These are phyloP conservation scores for Leccinum obscurum DNA, from an alignment of 768 basidiomycete genomes.

Conservation along the genomic window DNA sequence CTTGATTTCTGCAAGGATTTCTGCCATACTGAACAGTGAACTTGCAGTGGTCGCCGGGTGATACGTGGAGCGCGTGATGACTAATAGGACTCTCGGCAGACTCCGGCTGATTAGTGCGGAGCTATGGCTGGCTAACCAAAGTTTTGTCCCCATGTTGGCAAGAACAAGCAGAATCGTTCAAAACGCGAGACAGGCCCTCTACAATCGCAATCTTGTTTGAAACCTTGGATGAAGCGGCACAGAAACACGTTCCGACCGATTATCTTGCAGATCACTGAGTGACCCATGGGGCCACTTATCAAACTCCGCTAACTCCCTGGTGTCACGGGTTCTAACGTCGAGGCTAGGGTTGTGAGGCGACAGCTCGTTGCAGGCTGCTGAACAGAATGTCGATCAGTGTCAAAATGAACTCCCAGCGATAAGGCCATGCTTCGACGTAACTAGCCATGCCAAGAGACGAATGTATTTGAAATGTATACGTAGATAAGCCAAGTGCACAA, in stretches of 20 bases:
- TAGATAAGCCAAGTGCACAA: not conserved
- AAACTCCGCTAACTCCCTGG: too few relatives aligned
- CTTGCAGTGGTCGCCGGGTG: not conserved
- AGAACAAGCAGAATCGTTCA: too few relatives aligned
- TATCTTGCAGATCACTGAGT: not conserved
- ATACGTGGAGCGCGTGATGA: not conserved
- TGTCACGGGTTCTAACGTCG: too few relatives aligned
- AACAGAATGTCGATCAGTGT: not conserved
- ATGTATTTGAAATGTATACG: not conserved
- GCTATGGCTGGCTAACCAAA: too few relatives aligned
- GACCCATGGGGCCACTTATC: too few relatives aligned
- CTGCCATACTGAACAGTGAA: constrained; percentile 39
- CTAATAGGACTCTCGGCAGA: not conserved
- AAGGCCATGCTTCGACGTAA: not conserved
- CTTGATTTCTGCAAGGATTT: constrained; percentile 57
- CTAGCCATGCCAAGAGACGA: not conserved
- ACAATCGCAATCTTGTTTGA: not conserved
- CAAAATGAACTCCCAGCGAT: not conserved
- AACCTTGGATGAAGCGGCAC: not conserved
- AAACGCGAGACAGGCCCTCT: too few relatives aligned
- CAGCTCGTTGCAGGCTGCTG: not conserved
- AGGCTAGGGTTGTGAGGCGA: not conserved
- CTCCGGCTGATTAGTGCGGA: not conserved
- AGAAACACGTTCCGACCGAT: not conserved
- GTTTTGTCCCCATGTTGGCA: too few relatives aligned